Base-by-base conservation (phyloP, 768 basidiomycete species). In the Neoboletus subvelutipes region DNA sequence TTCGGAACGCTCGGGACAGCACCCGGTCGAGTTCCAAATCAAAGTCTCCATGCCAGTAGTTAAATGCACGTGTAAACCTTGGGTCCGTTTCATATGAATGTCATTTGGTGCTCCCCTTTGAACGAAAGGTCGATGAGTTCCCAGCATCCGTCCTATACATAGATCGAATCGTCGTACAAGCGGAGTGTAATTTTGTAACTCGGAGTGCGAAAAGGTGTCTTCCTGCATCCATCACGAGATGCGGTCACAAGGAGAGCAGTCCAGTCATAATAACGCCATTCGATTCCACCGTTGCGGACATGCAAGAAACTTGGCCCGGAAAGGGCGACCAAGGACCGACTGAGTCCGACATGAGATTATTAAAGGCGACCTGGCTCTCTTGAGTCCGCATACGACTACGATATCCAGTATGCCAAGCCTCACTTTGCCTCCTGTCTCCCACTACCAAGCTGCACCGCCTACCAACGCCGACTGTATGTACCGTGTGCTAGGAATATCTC, bases 401-500 rank as follows among this genome's bases (percentile, higher is more conserved):
- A 54, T 22, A 22, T 4, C 36, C 28, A 50, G 15, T 6, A 76
- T 75, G 75, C 67, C 75, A 11, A 70, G 66, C 22, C 52, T 70
- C 20, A 63, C 70, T 2, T 45, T 68, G 2, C 78, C 78, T 4
- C 55, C 67, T 20, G 62, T 59, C 3, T 74, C 77, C n/a, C 79
- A 65, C 41, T 77, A 79, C 39, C 63, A 67, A 36, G 64, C 69
- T 5, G 67, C 78, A 7, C 70, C 75, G 0, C 59, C 58, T 4
- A 78, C 78, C 2, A 65, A 66, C 45, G 71, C 71, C 28, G 53
- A 70, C 24, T 55, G 78, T 78, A 49, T 47, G 78, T 70, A 4
- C 33, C 20, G 22, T 18, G 5, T 53, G 4, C 11, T 4, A 18
- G 8, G 9, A 1, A 9, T 18, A 18, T 50, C 26, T 47, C n/a